Base-by-base conservation (phyloP, 352 stramenopile genomes). In the Phytophthora podocarpi region DNA sequence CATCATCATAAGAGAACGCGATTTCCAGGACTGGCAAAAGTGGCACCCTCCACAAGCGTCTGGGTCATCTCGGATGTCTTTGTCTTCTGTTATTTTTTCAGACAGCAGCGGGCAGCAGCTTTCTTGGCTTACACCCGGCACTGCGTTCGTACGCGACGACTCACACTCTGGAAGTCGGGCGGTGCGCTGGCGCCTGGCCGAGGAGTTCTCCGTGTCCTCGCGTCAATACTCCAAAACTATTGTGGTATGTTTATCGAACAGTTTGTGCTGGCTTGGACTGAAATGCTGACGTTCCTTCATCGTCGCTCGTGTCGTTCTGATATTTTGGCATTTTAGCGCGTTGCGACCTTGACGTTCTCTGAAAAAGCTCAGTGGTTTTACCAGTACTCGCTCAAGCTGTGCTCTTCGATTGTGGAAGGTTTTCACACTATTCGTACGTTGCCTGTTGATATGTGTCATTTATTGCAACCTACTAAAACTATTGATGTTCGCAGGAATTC, bases 291-390 rank as follows among this genome's bases (percentile, higher is more conserved):
- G 9, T 16, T 28, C 27, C 10, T 27, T 51, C 43, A 51, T 26
- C 18, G 16, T 36, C 7, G 7, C n/a, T n/a, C n/a, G n/a, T n/a
- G n/a, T 24, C 7, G 23, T 5, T 11, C 2, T 23, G n/a, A n/a
- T n/a, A n/a, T 13, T 40, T 13, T 23, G 18, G 12, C n/a, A 40
- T 39, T 36, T n/a, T 51, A 90, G 77, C 59, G 67, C 28, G 54
- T 85, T 10, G 68, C 76, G 2, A 48, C 37, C 8, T 54, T 88
- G 37, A 42, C 69, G 3, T 93, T 93, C 43, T 63, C 65, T 0
- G 73, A 89, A 47, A 90, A 91, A 59, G 60, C 78, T 4, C 77
- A 77, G 10, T 95, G 82, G 82, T 77, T 93, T 28, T 82, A 89
- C 31, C 75, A 82, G 41, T 77, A 90, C 28, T 76, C 77, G 13